Percentiles rank a stretch among this genome's conserved stretches.
These are phyloP conservation scores for Hanseniaspora gamundiae DNA, from an alignment of 1,139 yeast genomes.

Conservation along the genomic window DNA sequence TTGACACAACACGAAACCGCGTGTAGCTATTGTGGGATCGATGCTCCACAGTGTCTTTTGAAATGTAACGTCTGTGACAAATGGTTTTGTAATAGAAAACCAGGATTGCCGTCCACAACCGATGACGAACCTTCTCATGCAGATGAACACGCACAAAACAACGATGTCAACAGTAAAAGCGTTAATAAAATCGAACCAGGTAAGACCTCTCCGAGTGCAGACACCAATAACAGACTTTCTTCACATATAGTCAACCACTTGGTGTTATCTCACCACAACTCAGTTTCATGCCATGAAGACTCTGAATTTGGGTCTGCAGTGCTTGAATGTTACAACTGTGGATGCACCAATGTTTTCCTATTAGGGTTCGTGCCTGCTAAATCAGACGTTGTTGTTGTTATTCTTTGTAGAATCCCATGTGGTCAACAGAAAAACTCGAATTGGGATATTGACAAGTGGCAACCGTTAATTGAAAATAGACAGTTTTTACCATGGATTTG, in stretches of 20 bases:
- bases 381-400: slow-evolving; percentile 75
- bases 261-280: slow-evolving; percentile 68
- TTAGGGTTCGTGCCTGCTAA: slow-evolving; percentile 86
- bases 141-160: not conserved
- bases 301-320: slow-evolving; percentile 78
- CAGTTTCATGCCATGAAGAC: slow-evolving; percentile 63
- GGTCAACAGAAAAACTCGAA: slow-evolving; percentile 61
- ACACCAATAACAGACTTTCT: slow-evolving; percentile 20
- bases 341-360: slow-evolving; percentile 65
- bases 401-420: slow-evolving; percentile 82
- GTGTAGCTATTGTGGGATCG: slow-evolving; percentile 72
- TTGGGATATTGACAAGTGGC: slow-evolving; percentile 91
- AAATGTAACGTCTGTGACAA: slow-evolving; percentile 67
- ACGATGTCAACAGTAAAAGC: not conserved
- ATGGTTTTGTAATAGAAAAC: slow-evolving; percentile 87
- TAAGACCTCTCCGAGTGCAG: slow-evolving; percentile 27
- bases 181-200: no score
- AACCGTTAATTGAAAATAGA: slow-evolving; percentile 69
- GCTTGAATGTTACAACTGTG: slow-evolving; percentile 86
- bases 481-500: slow-evolving; percentile 78
- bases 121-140: not conserved
- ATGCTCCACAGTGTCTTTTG: slow-evolving; percentile 52
- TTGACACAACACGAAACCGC: slow-evolving; percentile 28
- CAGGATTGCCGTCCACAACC: slow-evolving; percentile 20
- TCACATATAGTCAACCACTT: slow-evolving; percentile 84